Conservation (phyloP, 805 yeast species). For the Wickerhamiella parazyma region DNA sequence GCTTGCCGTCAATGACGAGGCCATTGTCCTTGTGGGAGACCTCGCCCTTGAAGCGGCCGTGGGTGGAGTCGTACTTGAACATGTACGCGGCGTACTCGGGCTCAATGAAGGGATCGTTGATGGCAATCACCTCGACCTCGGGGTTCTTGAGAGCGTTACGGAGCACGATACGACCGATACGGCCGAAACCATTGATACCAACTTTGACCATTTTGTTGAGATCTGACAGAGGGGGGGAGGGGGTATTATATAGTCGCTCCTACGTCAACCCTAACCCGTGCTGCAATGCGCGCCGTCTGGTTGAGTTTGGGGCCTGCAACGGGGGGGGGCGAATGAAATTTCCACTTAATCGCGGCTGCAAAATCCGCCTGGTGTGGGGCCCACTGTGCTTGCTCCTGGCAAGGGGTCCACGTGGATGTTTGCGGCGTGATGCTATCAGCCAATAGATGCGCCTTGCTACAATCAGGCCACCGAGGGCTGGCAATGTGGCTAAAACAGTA, state of each 20-base stretch:
- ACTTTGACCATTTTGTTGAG: constrained; percentile 33
- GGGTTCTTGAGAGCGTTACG: constrained; percentile 65
- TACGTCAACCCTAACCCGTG: constrained; percentile 5
- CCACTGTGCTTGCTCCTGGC: too few species aligned
- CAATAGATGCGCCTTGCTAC: too few species aligned
- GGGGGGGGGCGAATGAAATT: too few species aligned
- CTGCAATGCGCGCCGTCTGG: not conserved
- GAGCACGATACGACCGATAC: constrained; percentile 79
- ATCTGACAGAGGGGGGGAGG: not conserved
- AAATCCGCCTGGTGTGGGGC: too few species aligned
- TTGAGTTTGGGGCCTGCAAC: not conserved
- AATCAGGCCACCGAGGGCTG: too few species aligned
- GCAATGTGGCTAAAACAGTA: too few species aligned
- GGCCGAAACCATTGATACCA: constrained; percentile 92
- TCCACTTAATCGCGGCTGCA: too few species aligned
- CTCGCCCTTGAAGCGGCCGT: constrained; percentile 70
- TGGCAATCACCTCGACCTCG: constrained; percentile 70
- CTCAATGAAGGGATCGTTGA: constrained; percentile 84
- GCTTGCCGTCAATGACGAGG: constrained; percentile 55
- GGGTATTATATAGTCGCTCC: constrained; percentile 4
- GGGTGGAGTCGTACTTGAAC: constrained; percentile 93
- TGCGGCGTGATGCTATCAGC: too few species aligned
- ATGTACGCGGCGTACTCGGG: constrained; percentile 87
- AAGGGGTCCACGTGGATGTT: too few species aligned
- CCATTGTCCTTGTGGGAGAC: constrained; percentile 45